Percentiles rank a stretch among this genome's conserved stretches.
These are phyloP conservation scores for Chlorella vulgaris DNA, from an alignment of 139 green algal species.

Conservation along the genomic window DNA sequence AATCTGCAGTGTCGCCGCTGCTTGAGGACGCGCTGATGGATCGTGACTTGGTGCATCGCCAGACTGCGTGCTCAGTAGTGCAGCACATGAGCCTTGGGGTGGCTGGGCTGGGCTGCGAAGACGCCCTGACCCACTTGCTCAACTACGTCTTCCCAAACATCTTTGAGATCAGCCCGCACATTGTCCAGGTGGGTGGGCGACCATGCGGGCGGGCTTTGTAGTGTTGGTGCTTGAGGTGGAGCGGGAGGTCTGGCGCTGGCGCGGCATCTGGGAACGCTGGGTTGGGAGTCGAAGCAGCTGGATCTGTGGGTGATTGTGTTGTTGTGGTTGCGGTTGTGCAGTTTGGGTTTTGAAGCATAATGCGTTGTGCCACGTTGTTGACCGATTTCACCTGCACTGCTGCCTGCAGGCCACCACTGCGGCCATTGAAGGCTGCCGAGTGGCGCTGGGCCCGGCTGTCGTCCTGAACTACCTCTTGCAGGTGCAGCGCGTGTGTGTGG, in stretches of 20 bases:
- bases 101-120: constrained; percentile 95
- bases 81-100: constrained; percentile 90
- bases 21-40: constrained; percentile 98
- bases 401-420: constrained; percentile 68
- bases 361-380: no score
- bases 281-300: no score
- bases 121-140: constrained; percentile 94
- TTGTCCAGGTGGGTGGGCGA: constrained; percentile 75
- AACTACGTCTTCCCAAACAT: constrained; percentile 99
- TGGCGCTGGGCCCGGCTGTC: constrained; percentile 84
- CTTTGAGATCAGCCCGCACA: constrained; percentile 95
- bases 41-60: constrained; percentile 94
- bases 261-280: no score
- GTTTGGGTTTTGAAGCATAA: no score
- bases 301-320: no score
- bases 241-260: no score
- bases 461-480: constrained; percentile 88
- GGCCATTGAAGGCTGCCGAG: constrained; percentile 90
- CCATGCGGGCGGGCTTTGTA: neutral
- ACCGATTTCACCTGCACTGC: no score
- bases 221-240: neutral
- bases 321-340: no score
- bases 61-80: constrained; percentile 93
- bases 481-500: constrained; percentile 27
- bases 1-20: constrained; percentile 80